Conservation (phyloP, 2,329 filamentous ascomycete genomes). For the Pseudocercospora cruenta region DNA sequence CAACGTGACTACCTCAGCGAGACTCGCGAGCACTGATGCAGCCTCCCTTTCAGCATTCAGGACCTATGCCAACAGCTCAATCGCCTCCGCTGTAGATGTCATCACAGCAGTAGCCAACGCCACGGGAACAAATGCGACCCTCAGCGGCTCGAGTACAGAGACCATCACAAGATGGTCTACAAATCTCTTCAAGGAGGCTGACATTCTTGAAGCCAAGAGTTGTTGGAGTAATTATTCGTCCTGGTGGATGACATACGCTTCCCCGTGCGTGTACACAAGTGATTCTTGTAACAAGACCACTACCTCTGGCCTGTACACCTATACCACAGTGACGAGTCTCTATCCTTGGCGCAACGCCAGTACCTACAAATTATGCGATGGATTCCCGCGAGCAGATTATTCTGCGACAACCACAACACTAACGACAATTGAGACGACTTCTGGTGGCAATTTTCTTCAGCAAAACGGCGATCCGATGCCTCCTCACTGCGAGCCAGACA, state of each 20-base stretch:
- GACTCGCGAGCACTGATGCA: too few species aligned
- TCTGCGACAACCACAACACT: not conserved
- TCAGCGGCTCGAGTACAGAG: not conserved
- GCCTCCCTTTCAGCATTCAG: too few species aligned
- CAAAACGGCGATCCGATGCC: not conserved
- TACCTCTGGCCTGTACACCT: not conserved
- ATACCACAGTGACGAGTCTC: not conserved
- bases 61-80: not conserved
- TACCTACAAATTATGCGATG: not conserved
- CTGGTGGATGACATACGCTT: not conserved
- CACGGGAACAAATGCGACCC: not conserved
- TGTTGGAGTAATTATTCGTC: not conserved
- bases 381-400: not conserved
- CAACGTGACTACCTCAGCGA: not conserved
- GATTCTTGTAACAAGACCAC: not conserved
- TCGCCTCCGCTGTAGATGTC: not conserved
- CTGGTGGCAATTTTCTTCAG: not conserved
- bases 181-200: not conserved
- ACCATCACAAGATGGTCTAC: not conserved
- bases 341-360: not conserved
- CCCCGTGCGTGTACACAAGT: not conserved
- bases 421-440: not conserved
- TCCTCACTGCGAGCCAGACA: not conserved
- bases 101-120: not conserved
- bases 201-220: not conserved